Conservation (phyloP, 2,329 filamentous ascomycete genomes). For the Tolypocladium capitatum region DNA sequence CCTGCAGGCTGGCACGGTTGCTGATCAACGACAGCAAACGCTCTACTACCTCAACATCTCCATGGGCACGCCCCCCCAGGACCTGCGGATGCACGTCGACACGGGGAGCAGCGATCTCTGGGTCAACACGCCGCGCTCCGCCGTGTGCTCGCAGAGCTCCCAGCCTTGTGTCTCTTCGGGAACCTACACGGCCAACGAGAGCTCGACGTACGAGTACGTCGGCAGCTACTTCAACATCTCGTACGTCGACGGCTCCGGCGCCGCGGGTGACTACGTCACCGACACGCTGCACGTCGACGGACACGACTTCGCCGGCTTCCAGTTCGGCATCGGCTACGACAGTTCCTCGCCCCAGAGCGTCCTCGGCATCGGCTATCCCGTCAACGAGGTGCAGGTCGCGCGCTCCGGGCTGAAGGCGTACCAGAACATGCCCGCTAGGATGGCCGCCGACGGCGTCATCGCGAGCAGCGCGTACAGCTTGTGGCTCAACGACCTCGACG, state of each 20-base stretch:
- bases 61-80: conserved; percentile 47
- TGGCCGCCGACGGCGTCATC: conserved; percentile 49
- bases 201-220: conserved; percentile 63
- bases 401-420: conserved; percentile 42
- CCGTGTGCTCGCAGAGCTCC: conserved; percentile 36
- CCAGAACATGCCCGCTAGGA: conserved; percentile 53
- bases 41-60: conserved; percentile 52
- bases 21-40: conserved; percentile 30
- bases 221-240: conserved; percentile 73
- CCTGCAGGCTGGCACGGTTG: too few species aligned
- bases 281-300: conserved; percentile 55
- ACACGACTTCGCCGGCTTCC: conserved; percentile 39
- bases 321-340: conserved; percentile 62
- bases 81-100: conserved; percentile 47
- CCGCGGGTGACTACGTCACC: conserved; percentile 65
- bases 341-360: conserved; percentile 56
- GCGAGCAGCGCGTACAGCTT: conserved; percentile 58
- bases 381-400: conserved; percentile 64
- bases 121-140: conserved; percentile 53
- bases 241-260: conserved; percentile 71
- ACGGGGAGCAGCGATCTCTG: conserved; percentile 59
- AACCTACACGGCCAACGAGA: conserved; percentile 55
- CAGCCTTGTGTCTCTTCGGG: conserved; percentile 48
- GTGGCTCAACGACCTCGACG: conserved; percentile 60
- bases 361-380: conserved; percentile 68